Evolutionary conservation across 78 protist species (phyloP).

Genomic region (Trichosphaerium sp.): DNA sequence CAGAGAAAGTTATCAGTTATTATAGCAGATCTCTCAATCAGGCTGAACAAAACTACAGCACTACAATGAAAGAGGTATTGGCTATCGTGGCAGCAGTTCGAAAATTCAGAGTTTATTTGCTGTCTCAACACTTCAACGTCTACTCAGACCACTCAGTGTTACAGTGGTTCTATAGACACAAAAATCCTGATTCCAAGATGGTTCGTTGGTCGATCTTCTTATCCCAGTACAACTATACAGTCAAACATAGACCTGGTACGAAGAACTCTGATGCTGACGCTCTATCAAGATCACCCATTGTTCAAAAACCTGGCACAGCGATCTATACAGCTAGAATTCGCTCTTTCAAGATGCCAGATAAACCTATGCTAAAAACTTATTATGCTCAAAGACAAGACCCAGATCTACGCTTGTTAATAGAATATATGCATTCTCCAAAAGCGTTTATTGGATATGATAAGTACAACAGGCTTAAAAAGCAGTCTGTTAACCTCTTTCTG

Average conservation of each 20-base stretch:
- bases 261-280: not conserved
- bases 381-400: too few species aligned
- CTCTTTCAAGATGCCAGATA: not conserved
- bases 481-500: not conserved
- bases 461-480: not conserved
- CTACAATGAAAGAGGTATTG: conserved; percentile 6
- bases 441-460: too few species aligned
- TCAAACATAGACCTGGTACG: not conserved
- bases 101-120: not conserved
- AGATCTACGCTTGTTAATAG: too few species aligned
- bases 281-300: conserved; percentile 9
- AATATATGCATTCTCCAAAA: not conserved
- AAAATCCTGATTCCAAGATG: not conserved
- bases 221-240: not conserved
- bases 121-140: not conserved
- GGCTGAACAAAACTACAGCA: conserved; percentile 12
- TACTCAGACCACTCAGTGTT: conserved; percentile 22
- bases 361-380: not conserved
- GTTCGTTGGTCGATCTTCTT: not conserved
- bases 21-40: not conserved
- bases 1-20: conserved; percentile 1
- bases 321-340: not conserved
- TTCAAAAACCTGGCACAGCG: not conserved
- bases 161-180: not conserved
- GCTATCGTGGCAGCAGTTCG: conserved; percentile 3